phyloP scores from a whole-genome alignment of 2,329 filamentous ascomycete genomes.

The Hymenoscyphus linearis region DNA sequence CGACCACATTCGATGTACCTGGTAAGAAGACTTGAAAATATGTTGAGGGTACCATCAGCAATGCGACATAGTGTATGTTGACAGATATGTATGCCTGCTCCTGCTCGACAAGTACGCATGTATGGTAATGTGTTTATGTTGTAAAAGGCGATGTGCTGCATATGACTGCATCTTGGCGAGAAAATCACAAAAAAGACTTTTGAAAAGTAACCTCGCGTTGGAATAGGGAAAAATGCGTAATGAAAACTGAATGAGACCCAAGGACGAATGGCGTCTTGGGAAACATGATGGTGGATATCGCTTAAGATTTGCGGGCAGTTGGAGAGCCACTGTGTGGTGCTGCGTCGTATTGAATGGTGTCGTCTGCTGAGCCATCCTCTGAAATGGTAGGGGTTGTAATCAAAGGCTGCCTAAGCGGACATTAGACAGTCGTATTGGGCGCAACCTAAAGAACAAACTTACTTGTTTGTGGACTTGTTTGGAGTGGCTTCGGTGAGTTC shows the following conservation, averaged over 20 bases:
- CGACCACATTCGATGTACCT: constrained; percentile 23
- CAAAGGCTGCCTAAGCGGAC: constrained; percentile 11
- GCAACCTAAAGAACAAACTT: constrained; percentile 12
- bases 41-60: constrained; percentile 25
- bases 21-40: constrained; percentile 27
- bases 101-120: constrained; percentile 21
- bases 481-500: constrained; percentile 25
- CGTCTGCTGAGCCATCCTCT: constrained; percentile 31
- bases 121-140: constrained; percentile 21
- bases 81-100: constrained; percentile 25
- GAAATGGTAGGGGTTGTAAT: constrained; percentile 29
- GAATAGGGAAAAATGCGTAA: constrained; percentile 1
- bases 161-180: constrained; percentile 15
- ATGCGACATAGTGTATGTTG: constrained; percentile 27
- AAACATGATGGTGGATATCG: neutral
- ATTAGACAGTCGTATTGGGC: constrained; percentile 11
- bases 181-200: constrained; percentile 12
- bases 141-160: constrained; percentile 21
- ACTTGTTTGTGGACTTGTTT: constrained; percentile 26
- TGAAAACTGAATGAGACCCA: neutral
- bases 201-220: neutral
- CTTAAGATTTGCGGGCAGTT: constrained; percentile 28
- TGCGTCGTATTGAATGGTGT: constrained; percentile 30
- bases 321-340: constrained; percentile 29
- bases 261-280: neutral